Percentiles rank a stretch among this genome's conserved stretches.
phyloP scores from a whole-genome alignment of 306 rosid species.

The Quercus wislizeni region DNA sequence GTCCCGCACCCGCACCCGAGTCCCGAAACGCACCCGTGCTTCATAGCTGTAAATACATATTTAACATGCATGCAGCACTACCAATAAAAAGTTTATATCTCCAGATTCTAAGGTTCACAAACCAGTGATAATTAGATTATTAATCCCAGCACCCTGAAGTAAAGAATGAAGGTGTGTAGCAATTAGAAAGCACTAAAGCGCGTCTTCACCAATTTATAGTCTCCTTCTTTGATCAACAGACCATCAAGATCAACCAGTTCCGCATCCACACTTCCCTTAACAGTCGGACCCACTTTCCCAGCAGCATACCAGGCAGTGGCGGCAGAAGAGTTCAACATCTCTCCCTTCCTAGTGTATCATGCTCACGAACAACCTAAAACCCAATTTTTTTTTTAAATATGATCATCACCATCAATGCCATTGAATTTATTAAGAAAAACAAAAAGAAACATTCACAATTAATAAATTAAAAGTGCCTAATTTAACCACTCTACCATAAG shows the following conservation, averaged over 20 bases:
- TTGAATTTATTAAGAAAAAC: not conserved
- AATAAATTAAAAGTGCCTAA: not conserved
- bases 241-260: slow-evolving; percentile 65
- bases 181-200: slow-evolving; percentile 84
- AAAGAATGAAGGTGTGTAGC: slow-evolving; percentile 71
- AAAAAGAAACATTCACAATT: not conserved
- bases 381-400: too few species aligned
- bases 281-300: slow-evolving; percentile 51
- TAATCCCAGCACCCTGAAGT: slow-evolving; percentile 63
- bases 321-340: slow-evolving; percentile 81
- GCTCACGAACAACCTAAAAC: slow-evolving; percentile 70
- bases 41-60: slow-evolving; percentile 6
- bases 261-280: slow-evolving; percentile 61
- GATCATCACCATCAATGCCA: not conserved
- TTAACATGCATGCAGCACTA: not conserved
- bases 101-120: slow-evolving; percentile 16
- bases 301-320: slow-evolving; percentile 44
- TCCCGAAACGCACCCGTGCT: too few species aligned
- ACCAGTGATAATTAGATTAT: slow-evolving; percentile 67
- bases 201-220: slow-evolving; percentile 80
- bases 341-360: slow-evolving; percentile 67
- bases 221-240: slow-evolving; percentile 69
- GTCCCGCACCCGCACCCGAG: too few species aligned
- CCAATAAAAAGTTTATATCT: not conserved
- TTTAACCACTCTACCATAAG: not conserved